Evolutionary conservation across 345 rosid species (phyloP), one percentile per base, ranked within the genome.

Genomic region (Lagerstroemia speciosa): DNA sequence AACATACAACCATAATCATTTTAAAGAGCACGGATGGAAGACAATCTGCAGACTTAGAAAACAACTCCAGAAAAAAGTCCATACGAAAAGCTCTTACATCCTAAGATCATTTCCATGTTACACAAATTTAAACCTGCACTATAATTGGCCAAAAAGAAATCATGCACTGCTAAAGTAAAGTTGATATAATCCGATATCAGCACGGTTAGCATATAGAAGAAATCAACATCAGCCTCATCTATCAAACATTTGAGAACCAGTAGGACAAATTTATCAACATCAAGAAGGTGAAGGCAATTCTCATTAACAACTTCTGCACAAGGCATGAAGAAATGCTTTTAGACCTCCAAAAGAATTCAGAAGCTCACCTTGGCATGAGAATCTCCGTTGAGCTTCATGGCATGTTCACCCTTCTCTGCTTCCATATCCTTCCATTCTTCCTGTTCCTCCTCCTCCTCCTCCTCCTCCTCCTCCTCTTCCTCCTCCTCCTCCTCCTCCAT

Each of bases 401-500:
- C 76, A 50, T 60, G 75, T 57, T 79, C 78, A 29, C 72, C 84
- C 0, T 67, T 27, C 17, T 29, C 46, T 58, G 52, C 36, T 41
- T 17, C 75, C 30, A 45, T 22, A 16, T 85, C 83, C 0, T 27
- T 58, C 5, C 12, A 34, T 29, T 58, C 33, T n/a, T n/a, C n/a
- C n/a, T n/a, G n/a, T n/a, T n/a, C n/a, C n/a, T n/a, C n/a, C 6
- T 74, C 81, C 0, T 45, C 69, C 45, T 40, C 48, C 50, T 65
- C 68, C 26, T 46, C 43, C 11, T 86, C 85, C 0, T 72, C 80
- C 2, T 85, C 92, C 14, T 82, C 84, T 22, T 87, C 92, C 27
- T 85, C 89, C 12, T 80, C 83, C 19, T 83, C 81, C 29, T 78
- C 82, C 17, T 81, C 74, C 0, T 78, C 86, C 0, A 84, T 81